Evolutionary conservation across 1,284 basidiomycete genomes (phyloP).

Genomic region (Nidula niveotomentosa): DNA sequence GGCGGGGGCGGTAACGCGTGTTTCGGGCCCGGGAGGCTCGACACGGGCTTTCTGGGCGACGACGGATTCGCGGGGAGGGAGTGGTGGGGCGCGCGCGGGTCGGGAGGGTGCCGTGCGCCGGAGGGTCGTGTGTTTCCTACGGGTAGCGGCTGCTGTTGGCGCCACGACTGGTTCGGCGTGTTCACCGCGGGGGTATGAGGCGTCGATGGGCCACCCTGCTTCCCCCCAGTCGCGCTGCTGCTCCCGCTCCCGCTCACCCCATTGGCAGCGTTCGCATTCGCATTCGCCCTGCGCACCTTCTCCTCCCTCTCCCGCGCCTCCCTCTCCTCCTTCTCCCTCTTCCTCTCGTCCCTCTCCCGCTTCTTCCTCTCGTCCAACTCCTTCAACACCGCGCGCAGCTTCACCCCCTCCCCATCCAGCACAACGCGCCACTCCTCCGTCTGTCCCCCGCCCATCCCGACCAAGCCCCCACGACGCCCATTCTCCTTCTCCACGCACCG

Average conservation of each 20-base stretch:
- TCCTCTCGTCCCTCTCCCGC: slow-evolving; percentile 48
- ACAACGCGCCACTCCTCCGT: slow-evolving; percentile 57
- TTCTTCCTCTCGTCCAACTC: slow-evolving; percentile 58
- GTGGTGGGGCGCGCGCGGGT: not conserved
- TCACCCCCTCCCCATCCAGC: slow-evolving; percentile 61
- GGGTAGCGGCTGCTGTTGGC: no score
- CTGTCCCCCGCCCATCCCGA: slow-evolving; percentile 19
- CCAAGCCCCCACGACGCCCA: slow-evolving; percentile 40
- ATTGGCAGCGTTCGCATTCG: slow-evolving; percentile 3
- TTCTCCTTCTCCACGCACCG: slow-evolving; percentile 63
- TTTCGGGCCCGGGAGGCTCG: not conserved
- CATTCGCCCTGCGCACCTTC: not conserved
- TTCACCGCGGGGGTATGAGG: slow-evolving; percentile 12
- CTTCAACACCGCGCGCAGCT: slow-evolving; percentile 56
- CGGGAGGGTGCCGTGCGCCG: not conserved
- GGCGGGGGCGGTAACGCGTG: slow-evolving; percentile 1
- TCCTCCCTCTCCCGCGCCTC: not conserved
- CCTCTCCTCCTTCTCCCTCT: slow-evolving; percentile 26
- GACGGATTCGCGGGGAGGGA: slow-evolving; percentile 1
- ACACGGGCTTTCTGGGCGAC: no score
- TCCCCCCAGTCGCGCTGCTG: not conserved
- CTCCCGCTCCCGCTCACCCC: slow-evolving; percentile 4
- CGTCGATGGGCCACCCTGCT: slow-evolving; percentile 9
- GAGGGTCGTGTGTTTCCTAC: not conserved
- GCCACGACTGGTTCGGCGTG: slow-evolving; percentile 7